Evolutionary conservation across 495 filamentous ascomycete species (phyloP).

Genomic region (Acidiella bohemica): DNA sequence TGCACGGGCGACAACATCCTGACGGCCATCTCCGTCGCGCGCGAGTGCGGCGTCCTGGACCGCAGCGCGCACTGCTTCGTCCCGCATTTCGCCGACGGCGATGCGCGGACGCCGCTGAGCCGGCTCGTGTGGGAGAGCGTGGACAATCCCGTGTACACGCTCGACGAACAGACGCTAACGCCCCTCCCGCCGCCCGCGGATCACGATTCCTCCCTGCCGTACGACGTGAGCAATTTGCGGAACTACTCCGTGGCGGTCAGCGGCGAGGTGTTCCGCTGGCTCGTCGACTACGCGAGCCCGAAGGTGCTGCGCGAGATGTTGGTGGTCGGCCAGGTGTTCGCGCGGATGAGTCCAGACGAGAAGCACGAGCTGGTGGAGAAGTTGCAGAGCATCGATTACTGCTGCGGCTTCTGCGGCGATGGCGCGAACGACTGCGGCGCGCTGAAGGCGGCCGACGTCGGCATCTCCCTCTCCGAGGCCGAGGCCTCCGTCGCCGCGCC

Average conservation of each 20-base stretch:
- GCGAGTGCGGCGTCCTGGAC: constrained; percentile 78
- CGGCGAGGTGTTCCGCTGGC: constrained; percentile 93
- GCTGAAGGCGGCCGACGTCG: constrained; percentile 93
- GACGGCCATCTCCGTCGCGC: constrained; percentile 90
- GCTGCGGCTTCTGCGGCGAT: constrained; percentile 92
- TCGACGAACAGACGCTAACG: constrained; percentile 69
- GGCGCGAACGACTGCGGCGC: constrained; percentile 98
- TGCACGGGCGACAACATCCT: constrained; percentile 98
- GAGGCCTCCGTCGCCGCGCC: constrained; percentile 96
- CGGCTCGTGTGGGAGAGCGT: constrained; percentile 81
- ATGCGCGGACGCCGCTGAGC: constrained; percentile 52
- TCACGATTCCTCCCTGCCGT: constrained; percentile 70
- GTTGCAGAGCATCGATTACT: constrained; percentile 91
- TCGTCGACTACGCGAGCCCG: constrained; percentile 75
- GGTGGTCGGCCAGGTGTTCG: constrained; percentile 83
- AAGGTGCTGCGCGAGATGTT: constrained; percentile 68
- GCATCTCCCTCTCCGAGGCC: constrained; percentile 95
- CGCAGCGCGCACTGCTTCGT: constrained; percentile 77
- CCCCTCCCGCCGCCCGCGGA: constrained; percentile 56
- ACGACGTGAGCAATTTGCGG: constrained; percentile 59
- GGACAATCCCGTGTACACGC: constrained; percentile 58
- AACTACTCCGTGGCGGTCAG: constrained; percentile 81
- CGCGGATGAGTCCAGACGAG: constrained; percentile 97
- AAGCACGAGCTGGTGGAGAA: constrained; percentile 98
- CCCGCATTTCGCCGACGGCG: constrained; percentile 67